Evolutionary conservation across 441 rosid genomes (phyloP).

Genomic region (Populus hybrid): DNA sequence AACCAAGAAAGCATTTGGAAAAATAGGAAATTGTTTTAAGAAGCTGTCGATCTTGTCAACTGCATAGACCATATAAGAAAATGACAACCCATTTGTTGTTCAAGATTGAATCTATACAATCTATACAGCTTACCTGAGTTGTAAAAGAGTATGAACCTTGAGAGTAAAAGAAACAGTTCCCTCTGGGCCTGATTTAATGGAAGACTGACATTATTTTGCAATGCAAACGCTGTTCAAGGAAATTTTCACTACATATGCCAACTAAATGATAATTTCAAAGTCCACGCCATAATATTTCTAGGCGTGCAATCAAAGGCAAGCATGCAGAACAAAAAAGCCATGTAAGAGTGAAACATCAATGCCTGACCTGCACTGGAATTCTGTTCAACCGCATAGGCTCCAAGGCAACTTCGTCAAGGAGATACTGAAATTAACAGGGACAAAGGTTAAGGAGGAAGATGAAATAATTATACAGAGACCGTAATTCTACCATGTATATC

Average conservation of each 20-base stretch:
- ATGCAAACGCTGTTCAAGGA: background rate
- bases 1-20: conserved; percentile 83
- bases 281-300: background rate
- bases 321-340: background rate
- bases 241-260: too few relatives aligned
- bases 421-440: conserved; percentile 52
- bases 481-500: background rate
- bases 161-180: conserved; percentile 76
- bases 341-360: conserved; percentile 1
- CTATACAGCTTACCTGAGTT: conserved; percentile 55
- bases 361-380: conserved; percentile 78
- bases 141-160: conserved; percentile 91
- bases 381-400: conserved; percentile 54
- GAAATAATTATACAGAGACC: background rate
- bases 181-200: conserved; percentile 65
- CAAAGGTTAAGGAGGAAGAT: background rate
- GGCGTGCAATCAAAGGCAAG: background rate
- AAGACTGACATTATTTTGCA: conserved; percentile 3
- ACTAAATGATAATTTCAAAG: background rate
- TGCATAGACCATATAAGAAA: conserved; percentile 30
- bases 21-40: conserved; percentile 66
- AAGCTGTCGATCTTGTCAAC: conserved; percentile 80
- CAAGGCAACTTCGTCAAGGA: conserved; percentile 85
- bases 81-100: conserved; percentile 10
- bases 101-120: background rate